These are phyloP conservation scores for Russula earlei DNA, from an alignment of 768 basidiomycete genomes.

Conservation along the genomic window DNA sequence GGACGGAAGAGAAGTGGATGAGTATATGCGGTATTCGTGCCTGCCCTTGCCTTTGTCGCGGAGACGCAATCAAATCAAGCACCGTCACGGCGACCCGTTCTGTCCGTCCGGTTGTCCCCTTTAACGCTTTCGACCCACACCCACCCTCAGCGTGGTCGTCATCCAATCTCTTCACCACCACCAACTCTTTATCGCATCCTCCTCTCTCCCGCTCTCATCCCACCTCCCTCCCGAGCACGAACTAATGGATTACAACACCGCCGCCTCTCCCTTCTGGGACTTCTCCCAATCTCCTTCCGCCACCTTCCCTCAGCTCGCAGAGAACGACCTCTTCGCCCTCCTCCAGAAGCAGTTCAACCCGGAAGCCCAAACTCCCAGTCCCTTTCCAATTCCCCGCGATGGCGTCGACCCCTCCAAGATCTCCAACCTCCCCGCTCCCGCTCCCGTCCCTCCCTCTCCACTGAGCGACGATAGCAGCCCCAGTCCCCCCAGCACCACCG, in stretches of 20 bases:
- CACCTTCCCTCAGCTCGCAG: conserved; percentile 53
- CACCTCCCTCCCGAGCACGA: background rate
- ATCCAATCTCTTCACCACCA: background rate
- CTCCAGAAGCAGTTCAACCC: conserved; percentile 66
- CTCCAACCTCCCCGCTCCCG: conserved; percentile 39
- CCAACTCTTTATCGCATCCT: background rate
- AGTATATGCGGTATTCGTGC: too few relatives aligned
- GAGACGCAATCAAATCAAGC: too few relatives aligned
- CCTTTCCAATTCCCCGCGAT: conserved; percentile 29
- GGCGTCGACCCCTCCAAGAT: conserved; percentile 55
- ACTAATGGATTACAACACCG: conserved; percentile 41
- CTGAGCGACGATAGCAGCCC: conserved; percentile 70
- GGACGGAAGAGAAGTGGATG: too few relatives aligned
- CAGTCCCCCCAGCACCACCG: conserved; percentile 50
- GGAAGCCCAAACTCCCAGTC: conserved; percentile 19
- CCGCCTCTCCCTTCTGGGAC: conserved; percentile 55
- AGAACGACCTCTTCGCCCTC: conserved; percentile 69
- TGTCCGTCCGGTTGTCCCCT: background rate
- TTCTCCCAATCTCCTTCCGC: conserved; percentile 38
- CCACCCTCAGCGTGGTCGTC: background rate
- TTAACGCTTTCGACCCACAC: background rate
- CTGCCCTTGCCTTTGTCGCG: too few relatives aligned
- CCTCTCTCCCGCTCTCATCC: background rate
- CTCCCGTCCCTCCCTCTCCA: conserved; percentile 46
- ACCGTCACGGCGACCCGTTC: background rate